Evolutionary conservation across 2,329 filamentous ascomycete genomes (phyloP), one percentile per base, ranked within the genome.

Genomic region (Talaromyces sp.): DNA sequence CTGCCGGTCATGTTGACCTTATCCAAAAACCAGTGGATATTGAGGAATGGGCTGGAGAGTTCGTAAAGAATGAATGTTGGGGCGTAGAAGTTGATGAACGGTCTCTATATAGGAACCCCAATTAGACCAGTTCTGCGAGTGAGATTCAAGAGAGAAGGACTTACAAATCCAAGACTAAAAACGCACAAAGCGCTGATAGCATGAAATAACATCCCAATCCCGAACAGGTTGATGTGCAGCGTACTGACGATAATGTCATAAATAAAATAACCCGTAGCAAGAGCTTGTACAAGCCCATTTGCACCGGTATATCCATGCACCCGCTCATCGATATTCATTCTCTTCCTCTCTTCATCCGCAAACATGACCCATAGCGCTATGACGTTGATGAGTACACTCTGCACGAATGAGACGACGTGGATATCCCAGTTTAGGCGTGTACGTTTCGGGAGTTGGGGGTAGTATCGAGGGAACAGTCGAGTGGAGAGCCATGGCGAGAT

Each of bases 1-100:
- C 83, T 84, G 61, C 87, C 87, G 4, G 87, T 89, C 77, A 88
- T 83, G 73, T 85, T 83, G 73, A 89, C 79, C 77, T 89, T 89
- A 73, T 89, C 87, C 72, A 86, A 86, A 80, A 89, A 89, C 87
- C 87, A 89, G 79, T 89, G 87, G 73, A 89, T 84, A 75, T 89
- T 89, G 68, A 89, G 81, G 74, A 89, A 89, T 9, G 87, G 87
- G 67, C 83, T 85, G 47, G 85, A 88, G 68, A 89, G 84, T 73
- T 89, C 87, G 78, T 89, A 89, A 69, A 89, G 85, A 70, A 89
- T 86, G 77, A 89, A 89, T 6, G 83, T 83, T 0, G 86, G 85
- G 19, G 82, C 85, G 74, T 89, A 89, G 80, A 83, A 89, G 75
- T 88, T 88, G 66, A 88, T 78, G 72, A 89, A 89, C 2, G 87